A percentile compares a stretch with the other conserved stretches of the same genome.
phyloP scores from a whole-genome alignment of 768 basidiomycete species.

The Amanita molliuscula region DNA sequence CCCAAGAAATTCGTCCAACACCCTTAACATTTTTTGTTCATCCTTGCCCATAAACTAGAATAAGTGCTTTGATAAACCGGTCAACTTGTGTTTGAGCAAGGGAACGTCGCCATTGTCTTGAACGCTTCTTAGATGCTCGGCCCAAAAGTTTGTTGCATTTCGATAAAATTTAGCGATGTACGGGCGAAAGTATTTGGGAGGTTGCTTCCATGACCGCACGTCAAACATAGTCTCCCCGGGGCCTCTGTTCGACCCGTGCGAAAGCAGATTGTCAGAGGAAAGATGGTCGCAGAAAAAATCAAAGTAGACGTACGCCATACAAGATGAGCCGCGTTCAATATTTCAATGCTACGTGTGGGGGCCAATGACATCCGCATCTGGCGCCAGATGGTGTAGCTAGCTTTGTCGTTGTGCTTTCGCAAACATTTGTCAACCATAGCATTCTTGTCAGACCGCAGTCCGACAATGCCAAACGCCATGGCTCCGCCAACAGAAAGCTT shows the following conservation, averaged over 20 bases:
- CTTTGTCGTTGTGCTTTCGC: neutral
- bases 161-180: neutral
- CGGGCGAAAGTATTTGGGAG: neutral
- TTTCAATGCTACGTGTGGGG: neutral
- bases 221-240: neutral
- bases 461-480: neutral
- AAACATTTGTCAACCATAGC: neutral
- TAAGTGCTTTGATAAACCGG: neutral
- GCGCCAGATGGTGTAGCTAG: neutral
- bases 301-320: conserved; percentile 2
- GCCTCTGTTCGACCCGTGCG: neutral
- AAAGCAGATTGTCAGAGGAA: neutral
- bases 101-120: neutral
- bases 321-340: neutral
- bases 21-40: neutral
- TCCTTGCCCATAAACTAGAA: neutral
- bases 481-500: neutral
- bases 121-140: neutral
- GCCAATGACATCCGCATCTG: neutral
- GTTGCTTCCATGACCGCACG: neutral
- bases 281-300: neutral
- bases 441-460: neutral
- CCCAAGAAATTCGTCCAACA: neutral
- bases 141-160: neutral
- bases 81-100: neutral